Evolutionary conservation across 345 rosid species (phyloP).

Genomic region (Rhodomyrtus tomentosa): DNA sequence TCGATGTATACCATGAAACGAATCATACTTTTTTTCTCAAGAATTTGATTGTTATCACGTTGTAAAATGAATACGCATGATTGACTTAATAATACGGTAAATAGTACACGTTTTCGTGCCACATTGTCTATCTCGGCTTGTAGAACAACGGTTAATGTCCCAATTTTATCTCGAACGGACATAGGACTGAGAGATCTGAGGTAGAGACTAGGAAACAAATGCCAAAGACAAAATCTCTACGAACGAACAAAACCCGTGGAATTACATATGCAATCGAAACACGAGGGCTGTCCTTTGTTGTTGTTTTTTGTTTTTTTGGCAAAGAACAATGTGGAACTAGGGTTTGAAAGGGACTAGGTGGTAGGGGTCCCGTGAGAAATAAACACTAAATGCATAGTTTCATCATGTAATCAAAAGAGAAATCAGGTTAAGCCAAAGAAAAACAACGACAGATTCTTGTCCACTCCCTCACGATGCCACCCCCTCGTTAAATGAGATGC

Average conservation of each 20-base stretch:
- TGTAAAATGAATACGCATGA: neutral
- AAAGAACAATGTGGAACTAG: neutral
- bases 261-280: neutral
- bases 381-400: neutral
- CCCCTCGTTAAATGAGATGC: neutral
- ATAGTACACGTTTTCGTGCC: neutral
- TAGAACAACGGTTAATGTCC: neutral
- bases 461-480: neutral
- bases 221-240: neutral
- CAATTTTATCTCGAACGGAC: neutral
- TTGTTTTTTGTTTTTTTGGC: no score
- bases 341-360: neutral
- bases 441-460: neutral
- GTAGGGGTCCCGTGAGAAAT: neutral
- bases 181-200: neutral
- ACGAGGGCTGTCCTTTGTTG: neutral
- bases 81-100: neutral
- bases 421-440: neutral
- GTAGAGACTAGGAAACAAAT: neutral
- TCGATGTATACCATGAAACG: neutral
- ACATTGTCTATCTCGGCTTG: neutral
- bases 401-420: neutral
- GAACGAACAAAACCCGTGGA: neutral
- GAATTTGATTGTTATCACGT: neutral
- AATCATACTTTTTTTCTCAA: neutral